Evolutionary conservation across 495 filamentous ascomycete genomes (phyloP).

Genomic region (Saxophila tyrrhenica): DNA sequence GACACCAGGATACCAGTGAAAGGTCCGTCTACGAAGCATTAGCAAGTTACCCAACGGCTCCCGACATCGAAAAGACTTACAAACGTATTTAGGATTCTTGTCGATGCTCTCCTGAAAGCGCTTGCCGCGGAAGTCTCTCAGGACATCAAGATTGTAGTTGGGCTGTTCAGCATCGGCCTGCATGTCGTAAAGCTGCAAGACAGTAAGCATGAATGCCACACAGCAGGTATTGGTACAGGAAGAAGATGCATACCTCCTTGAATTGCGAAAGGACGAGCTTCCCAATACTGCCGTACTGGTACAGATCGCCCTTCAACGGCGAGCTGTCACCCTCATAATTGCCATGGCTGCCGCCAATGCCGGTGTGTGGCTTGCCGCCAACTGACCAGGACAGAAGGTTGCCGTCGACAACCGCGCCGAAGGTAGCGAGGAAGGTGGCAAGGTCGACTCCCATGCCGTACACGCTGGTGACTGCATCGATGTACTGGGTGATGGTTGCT

Average conservation of each 20-base stretch:
- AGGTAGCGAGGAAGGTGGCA: conserved; percentile 38
- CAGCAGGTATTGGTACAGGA: too few relatives aligned
- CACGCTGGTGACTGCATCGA: conserved; percentile 23
- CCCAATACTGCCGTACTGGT: conserved; percentile 27
- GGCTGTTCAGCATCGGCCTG: conserved; percentile 24
- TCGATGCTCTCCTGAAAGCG: conserved; percentile 25
- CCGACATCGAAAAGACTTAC: too few relatives aligned
- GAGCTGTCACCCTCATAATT: conserved; percentile 47
- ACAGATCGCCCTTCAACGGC: conserved; percentile 38
- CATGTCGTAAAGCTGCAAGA: conserved; percentile 25
- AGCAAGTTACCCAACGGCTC: not conserved
- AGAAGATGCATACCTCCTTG: not conserved
- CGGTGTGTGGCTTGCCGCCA: conserved; percentile 29
- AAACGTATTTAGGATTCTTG: conserved; percentile 31
- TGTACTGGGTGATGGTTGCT: conserved; percentile 30
- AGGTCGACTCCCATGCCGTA: conserved; percentile 32
- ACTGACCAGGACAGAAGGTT: conserved; percentile 28
- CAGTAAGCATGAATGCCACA: not conserved
- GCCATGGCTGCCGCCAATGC: conserved; percentile 44
- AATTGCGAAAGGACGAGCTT: not conserved
- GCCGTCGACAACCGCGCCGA: conserved; percentile 42
- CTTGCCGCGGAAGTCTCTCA: conserved; percentile 21
- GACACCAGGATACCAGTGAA: conserved; percentile 23
- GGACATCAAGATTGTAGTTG: conserved; percentile 24
- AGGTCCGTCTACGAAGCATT: conserved; percentile 7